Evolutionary conservation across 495 filamentous ascomycete genomes (phyloP).

Genomic region (Trichoderma orchidacearum): DNA sequence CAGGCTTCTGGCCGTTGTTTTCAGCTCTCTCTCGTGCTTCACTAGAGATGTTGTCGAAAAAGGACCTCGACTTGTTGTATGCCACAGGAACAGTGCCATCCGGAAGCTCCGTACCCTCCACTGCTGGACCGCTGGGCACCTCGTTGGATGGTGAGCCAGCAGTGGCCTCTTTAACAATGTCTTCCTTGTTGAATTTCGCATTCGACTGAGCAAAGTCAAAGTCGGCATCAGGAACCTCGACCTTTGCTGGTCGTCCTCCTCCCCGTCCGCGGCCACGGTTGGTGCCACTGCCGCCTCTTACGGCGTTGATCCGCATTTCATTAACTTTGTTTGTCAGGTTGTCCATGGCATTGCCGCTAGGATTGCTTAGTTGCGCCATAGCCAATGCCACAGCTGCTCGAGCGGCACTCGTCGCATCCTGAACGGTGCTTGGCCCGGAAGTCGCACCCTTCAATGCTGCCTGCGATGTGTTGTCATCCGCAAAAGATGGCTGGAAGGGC

Average conservation of each 20-base stretch:
- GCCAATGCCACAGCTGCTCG: slow-evolving; percentile 77
- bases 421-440: slow-evolving; percentile 21
- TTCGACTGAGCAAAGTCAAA: slow-evolving; percentile 91
- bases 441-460: slow-evolving; percentile 19
- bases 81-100: slow-evolving; percentile 25
- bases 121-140: slow-evolving; percentile 13
- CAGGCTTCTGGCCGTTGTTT: slow-evolving; percentile 43
- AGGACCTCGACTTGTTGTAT: slow-evolving; percentile 77
- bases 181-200: slow-evolving; percentile 96
- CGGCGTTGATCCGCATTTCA: slow-evolving; percentile 64
- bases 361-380: slow-evolving; percentile 60
- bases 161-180: slow-evolving; percentile 83
- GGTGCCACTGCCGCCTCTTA: slow-evolving; percentile 24
- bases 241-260: slow-evolving; percentile 39
- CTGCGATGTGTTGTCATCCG: slow-evolving; percentile 8
- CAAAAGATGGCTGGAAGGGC: slow-evolving; percentile 5
- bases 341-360: slow-evolving; percentile 48
- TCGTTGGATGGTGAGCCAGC: slow-evolving; percentile 60
- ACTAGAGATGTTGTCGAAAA: slow-evolving; percentile 96
- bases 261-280: slow-evolving; percentile 40
- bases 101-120: slow-evolving; percentile 17
- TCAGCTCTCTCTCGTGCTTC: slow-evolving; percentile 87
- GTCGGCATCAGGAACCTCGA: slow-evolving; percentile 78
- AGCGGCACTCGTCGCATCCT: slow-evolving; percentile 70
- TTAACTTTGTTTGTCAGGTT: slow-evolving; percentile 73